These are phyloP conservation scores for Pythium pyrilobum DNA, from an alignment of 352 stramenopile species.

Conservation along the genomic window DNA sequence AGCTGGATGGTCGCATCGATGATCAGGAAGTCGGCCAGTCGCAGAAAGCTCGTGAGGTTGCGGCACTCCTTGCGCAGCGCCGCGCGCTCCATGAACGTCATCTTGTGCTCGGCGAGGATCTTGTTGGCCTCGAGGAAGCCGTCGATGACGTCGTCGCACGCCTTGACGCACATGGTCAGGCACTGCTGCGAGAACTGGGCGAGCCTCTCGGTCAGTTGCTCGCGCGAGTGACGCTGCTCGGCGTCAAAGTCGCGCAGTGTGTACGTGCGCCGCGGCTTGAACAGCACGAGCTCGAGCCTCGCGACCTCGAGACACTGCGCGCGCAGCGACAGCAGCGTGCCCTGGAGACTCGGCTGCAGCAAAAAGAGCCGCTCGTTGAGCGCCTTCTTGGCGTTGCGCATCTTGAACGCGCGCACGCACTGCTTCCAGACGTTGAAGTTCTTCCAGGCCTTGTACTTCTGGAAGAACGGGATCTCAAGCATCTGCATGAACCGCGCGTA, in stretches of 20 bases:
- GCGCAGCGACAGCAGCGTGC: slow-evolving; percentile 74
- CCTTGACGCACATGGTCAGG: slow-evolving; percentile 78
- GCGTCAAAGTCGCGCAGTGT: slow-evolving; percentile 76
- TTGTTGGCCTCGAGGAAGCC: slow-evolving; percentile 88
- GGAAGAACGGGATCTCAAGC: slow-evolving; percentile 88
- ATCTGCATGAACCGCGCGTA: slow-evolving; percentile 90
- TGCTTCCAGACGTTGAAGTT: slow-evolving; percentile 93
- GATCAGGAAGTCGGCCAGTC: slow-evolving; percentile 90
- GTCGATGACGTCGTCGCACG: slow-evolving; percentile 92
- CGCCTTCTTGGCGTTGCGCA: slow-evolving; percentile 71
- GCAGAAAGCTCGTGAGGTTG: slow-evolving; percentile 89
- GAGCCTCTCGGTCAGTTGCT: slow-evolving; percentile 51
- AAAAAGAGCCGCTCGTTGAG: slow-evolving; percentile 87
- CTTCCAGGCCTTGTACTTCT: slow-evolving; percentile 92
- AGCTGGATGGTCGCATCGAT: slow-evolving; percentile 87
- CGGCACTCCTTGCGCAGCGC: slow-evolving; percentile 89
- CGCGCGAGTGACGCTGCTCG: slow-evolving; percentile 54
- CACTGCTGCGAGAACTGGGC: slow-evolving; percentile 59
- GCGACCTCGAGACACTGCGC: slow-evolving; percentile 67
- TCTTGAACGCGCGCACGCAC: slow-evolving; percentile 84
- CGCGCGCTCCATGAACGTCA: slow-evolving; percentile 96
- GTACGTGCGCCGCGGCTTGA: slow-evolving; percentile 70
- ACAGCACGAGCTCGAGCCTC: slow-evolving; percentile 59
- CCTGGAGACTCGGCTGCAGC: slow-evolving; percentile 78
- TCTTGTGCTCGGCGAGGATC: slow-evolving; percentile 91